Evolutionary conservation across 192 early-diverging fungal species (phyloP).

Genomic region (Backusella luteola): DNA sequence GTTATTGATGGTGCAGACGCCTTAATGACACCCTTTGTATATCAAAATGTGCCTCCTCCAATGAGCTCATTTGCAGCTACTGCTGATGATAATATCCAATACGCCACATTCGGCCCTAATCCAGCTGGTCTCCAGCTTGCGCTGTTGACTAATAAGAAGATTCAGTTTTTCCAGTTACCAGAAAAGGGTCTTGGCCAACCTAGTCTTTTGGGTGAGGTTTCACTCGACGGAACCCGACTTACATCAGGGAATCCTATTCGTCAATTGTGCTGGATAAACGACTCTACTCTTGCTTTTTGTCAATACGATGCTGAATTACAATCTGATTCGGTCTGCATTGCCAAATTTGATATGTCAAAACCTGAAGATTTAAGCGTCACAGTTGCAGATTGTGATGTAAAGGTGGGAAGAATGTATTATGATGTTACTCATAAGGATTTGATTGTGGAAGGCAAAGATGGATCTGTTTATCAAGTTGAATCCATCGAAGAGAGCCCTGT

Average conservation of each 20-base stretch:
- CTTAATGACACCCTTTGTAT: slow-evolving; percentile 74
- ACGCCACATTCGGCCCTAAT: slow-evolving; percentile 64
- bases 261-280: slow-evolving; percentile 68
- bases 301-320: slow-evolving; percentile 40
- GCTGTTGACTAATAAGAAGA: slow-evolving; percentile 55
- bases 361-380: slow-evolving; percentile 18
- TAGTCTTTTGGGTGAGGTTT: neutral
- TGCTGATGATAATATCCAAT: slow-evolving; percentile 43
- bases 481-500: slow-evolving; percentile 10
- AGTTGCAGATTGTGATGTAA: slow-evolving; percentile 31
- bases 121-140: slow-evolving; percentile 70
- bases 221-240: slow-evolving; percentile 7
- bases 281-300: slow-evolving; percentile 54
- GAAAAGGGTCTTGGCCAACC: slow-evolving; percentile 16
- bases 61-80: slow-evolving; percentile 61
- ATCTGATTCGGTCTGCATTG: slow-evolving; percentile 39
- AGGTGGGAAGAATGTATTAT: slow-evolving; percentile 38
- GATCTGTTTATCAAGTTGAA: slow-evolving; percentile 39
- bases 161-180: slow-evolving; percentile 21
- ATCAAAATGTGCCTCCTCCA: slow-evolving; percentile 93
- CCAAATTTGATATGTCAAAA: slow-evolving; percentile 40
- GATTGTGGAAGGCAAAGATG: slow-evolving; percentile 41
- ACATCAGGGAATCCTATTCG: slow-evolving; percentile 29
- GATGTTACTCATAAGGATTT: slow-evolving; percentile 29
- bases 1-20: slow-evolving; percentile 75